Evolutionary conservation across 192 early-diverging fungal genomes (phyloP).

Genomic region (Umbelopsis ramanniana): DNA sequence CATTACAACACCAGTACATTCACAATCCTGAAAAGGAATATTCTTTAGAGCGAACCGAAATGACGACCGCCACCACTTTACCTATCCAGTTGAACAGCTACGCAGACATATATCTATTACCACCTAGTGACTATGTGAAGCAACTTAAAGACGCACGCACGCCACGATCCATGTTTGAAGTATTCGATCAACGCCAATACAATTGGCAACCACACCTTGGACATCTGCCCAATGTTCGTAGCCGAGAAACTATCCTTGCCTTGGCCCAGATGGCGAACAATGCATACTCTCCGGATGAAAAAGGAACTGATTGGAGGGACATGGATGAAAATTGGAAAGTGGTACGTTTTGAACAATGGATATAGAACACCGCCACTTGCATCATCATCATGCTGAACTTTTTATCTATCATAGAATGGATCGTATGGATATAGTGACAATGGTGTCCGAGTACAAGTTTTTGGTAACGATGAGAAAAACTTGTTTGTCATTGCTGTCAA

Average conservation of each 20-base stretch:
- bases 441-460: constrained; percentile 88
- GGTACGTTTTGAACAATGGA: constrained; percentile 38
- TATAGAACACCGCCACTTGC: constrained; percentile 10
- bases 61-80: neutral
- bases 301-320: constrained; percentile 62
- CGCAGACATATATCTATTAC: neutral
- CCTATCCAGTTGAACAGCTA: neutral
- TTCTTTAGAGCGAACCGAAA: constrained; percentile 1
- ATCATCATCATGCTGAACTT: neutral
- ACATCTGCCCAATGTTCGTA: constrained; percentile 67
- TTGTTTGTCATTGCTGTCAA: constrained; percentile 86
- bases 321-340: constrained; percentile 62
- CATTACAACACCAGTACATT: neutral
- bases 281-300: constrained; percentile 70
- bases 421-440: constrained; percentile 78
- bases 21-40: neutral
- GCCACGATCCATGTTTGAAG: constrained; percentile 1
- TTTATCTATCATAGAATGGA: constrained; percentile 48
- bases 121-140: neutral
- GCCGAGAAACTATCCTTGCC: constrained; percentile 71
- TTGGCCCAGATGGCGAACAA: constrained; percentile 83
- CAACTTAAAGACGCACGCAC: neutral
- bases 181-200: neutral
- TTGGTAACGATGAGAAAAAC: constrained; percentile 65
- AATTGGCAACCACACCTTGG: constrained; percentile 3